phyloP scores from a whole-genome alignment of 257 asterid species.

The Fraxinus quadrangulata region DNA sequence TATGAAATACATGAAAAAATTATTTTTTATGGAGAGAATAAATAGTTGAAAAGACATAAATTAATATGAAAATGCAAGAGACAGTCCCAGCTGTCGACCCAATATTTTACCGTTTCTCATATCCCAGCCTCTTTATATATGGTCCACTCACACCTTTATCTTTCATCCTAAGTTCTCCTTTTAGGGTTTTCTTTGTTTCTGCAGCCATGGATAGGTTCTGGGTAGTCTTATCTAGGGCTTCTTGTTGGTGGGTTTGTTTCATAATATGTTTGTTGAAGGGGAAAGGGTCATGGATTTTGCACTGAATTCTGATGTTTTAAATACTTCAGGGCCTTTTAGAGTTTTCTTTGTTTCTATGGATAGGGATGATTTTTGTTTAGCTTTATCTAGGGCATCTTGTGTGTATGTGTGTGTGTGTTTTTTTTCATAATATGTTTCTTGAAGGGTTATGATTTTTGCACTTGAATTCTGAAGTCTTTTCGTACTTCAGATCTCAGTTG shows the following conservation, averaged over 20 bases:
- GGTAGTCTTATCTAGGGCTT: not conserved
- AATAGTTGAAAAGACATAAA: not conserved
- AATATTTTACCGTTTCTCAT: constrained; percentile 38
- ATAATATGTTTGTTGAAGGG: too few species aligned
- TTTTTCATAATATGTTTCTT: too few species aligned
- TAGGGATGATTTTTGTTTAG: too few species aligned
- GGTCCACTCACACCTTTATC: constrained; percentile 12
- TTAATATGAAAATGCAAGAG: constrained; percentile 20
- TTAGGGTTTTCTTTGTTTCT: constrained; percentile 28
- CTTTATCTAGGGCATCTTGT: too few species aligned
- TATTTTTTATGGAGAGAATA: too few species aligned
- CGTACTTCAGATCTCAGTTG: constrained; percentile 14
- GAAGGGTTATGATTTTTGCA: too few species aligned
- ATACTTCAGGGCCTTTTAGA: too few species aligned
- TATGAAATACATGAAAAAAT: too few species aligned
- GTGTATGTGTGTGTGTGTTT: too few species aligned
- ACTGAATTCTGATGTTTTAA: constrained; percentile 30
- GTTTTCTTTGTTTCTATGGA: too few species aligned
- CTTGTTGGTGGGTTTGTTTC: too few species aligned
- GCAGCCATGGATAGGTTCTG: not conserved
- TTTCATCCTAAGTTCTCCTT: constrained; percentile 26
- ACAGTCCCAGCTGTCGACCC: constrained; percentile 25
- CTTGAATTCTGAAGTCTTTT: too few species aligned
- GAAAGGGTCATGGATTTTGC: constrained; percentile 53
- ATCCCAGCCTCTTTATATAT: constrained; percentile 41